Evolutionary conservation across 1,284 basidiomycete genomes (phyloP).

Genomic region (Coniferiporia sulphurascens): DNA sequence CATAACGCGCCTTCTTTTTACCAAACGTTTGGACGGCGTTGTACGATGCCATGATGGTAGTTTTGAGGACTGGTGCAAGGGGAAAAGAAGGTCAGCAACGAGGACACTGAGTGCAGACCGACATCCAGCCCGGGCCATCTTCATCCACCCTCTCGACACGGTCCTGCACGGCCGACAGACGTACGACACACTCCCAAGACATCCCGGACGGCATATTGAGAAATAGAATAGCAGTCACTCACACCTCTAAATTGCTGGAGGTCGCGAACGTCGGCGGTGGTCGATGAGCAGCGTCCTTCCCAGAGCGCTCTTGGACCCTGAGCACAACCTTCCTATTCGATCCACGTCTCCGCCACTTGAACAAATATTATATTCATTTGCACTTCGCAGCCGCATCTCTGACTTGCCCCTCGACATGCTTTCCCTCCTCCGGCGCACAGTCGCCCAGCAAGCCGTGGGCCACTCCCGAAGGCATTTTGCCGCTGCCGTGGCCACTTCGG

Average conservation of each 20-base stretch:
- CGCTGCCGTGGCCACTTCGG: neutral
- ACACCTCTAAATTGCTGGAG: conserved; percentile 14
- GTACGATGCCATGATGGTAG: conserved; percentile 60
- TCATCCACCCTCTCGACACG: conserved; percentile 9
- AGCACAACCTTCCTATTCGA: neutral
- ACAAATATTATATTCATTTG: neutral
- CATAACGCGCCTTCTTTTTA: conserved; percentile 86
- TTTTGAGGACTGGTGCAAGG: conserved; percentile 18
- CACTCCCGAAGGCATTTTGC: neutral
- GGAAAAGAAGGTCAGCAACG: conserved; percentile 20
- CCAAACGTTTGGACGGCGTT: conserved; percentile 96
- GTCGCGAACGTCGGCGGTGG: conserved; percentile 6
- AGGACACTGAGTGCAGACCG: neutral
- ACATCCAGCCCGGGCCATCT: neutral
- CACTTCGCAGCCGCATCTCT: neutral
- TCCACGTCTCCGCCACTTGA: neutral
- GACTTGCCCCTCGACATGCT: conserved; percentile 5
- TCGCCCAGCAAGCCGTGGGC: neutral
- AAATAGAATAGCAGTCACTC: conserved; percentile 8
- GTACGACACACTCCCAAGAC: neutral
- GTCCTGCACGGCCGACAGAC: neutral
- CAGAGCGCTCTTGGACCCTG: neutral
- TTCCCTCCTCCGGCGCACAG: conserved; percentile 7
- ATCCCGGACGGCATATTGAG: neutral
- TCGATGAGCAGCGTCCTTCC: no score